Evolutionary conservation across 164 flowering plant genomes (phyloP).

Genomic region (Malania oleifera): DNA sequence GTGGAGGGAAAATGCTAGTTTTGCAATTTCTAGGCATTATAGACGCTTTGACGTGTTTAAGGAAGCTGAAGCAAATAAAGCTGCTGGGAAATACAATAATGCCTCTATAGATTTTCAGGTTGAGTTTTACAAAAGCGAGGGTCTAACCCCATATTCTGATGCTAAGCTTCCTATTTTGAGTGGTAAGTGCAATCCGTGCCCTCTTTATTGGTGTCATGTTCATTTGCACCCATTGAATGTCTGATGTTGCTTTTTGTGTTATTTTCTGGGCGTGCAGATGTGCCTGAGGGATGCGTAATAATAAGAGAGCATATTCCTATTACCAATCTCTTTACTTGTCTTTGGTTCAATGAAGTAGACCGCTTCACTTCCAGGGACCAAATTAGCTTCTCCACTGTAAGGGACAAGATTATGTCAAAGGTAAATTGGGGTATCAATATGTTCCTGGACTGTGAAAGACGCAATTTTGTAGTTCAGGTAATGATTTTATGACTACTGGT

Average conservation of each 20-base stretch:
- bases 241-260: constrained; percentile 10
- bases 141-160: constrained; percentile 76
- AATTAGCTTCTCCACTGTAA: constrained; percentile 81
- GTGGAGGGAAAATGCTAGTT: constrained; percentile 81
- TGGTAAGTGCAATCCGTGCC: constrained; percentile 51
- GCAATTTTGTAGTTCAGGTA: constrained; percentile 94
- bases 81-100: constrained; percentile 83
- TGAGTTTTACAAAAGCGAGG: constrained; percentile 77
- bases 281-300: constrained; percentile 96
- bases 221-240: too few species aligned
- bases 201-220: too few species aligned
- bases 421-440: constrained; percentile 68
- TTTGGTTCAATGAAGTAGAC: constrained; percentile 98
- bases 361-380: constrained; percentile 96
- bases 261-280: constrained; percentile 65
- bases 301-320: constrained; percentile 84
- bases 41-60: constrained; percentile 86
- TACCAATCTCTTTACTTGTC: constrained; percentile 83
- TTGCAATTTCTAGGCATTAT: constrained; percentile 94
- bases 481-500: too few species aligned
- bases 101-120: constrained; percentile 80
- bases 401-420: constrained; percentile 69
- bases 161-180: constrained; percentile 93
- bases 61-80: constrained; percentile 97
- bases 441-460: constrained; percentile 93